A percentile compares a stretch with the other conserved stretches of the same genome.
Evolutionary conservation across 1,284 basidiomycete genomes (phyloP).

Genomic region (Fomitopsis betulina): DNA sequence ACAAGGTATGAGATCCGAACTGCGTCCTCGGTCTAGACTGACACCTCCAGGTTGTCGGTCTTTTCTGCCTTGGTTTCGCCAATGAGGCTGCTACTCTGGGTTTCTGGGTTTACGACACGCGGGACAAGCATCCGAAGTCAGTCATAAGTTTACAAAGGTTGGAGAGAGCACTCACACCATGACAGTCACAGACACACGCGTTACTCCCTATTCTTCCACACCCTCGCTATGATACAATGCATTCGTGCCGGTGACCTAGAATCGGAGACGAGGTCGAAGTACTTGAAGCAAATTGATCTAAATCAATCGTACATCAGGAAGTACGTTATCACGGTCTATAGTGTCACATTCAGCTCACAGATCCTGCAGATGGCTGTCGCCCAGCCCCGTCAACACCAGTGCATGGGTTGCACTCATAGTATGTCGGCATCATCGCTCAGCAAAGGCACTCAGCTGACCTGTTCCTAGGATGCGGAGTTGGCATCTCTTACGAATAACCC

Average conservation of each 20-base stretch:
- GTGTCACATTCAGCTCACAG: not conserved
- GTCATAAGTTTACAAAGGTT: conserved; percentile 8
- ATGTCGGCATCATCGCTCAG: conserved; percentile 20
- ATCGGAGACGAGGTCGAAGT: conserved; percentile 33
- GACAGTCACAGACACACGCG: conserved; percentile 61
- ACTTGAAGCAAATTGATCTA: conserved; percentile 49
- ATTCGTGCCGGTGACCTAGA: conserved; percentile 41
- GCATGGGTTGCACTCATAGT: conserved; percentile 66
- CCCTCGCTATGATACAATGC: conserved; percentile 53
- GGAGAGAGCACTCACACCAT: not conserved
- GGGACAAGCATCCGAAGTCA: conserved; percentile 59
- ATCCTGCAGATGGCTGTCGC: conserved; percentile 53
- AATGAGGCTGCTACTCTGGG: conserved; percentile 58
- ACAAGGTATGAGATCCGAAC: conserved; percentile 40
- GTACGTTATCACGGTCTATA: conserved; percentile 26
- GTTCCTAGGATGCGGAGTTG: conserved; percentile 56
- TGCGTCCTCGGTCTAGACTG: too few species aligned
- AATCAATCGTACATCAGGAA: conserved; percentile 59
- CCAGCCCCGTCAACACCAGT: conserved; percentile 61
- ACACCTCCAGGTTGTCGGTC: conserved; percentile 45
- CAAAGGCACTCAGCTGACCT: conserved; percentile 3
- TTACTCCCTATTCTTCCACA: conserved; percentile 65
- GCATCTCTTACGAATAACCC: conserved; percentile 50
- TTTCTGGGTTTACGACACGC: conserved; percentile 52
- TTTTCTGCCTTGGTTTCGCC: conserved; percentile 55